Evolutionary conservation across 352 stramenopile genomes (phyloP).

Genomic region (Phytophthora boehmeriae): DNA sequence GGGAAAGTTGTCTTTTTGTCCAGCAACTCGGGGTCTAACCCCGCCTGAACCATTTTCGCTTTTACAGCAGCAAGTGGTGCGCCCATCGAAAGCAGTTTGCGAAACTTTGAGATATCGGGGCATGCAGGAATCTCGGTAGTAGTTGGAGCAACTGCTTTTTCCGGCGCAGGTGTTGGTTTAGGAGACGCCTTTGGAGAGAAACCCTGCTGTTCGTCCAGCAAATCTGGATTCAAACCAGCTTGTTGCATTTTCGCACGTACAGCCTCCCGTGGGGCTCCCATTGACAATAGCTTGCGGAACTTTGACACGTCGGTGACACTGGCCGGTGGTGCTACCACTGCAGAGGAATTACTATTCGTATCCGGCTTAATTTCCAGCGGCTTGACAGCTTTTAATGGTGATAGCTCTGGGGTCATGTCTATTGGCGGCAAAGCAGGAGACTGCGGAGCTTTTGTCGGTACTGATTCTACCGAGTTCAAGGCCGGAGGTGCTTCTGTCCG

Average conservation of each 20-base stretch:
- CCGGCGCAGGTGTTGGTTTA: constrained; percentile 2
- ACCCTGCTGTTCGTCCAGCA: constrained; percentile 59
- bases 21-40: constrained; percentile 55
- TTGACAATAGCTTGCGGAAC: constrained; percentile 94
- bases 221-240: constrained; percentile 65
- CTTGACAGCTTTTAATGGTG: constrained; percentile 15
- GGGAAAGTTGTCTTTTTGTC: constrained; percentile 32
- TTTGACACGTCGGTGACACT: constrained; percentile 54
- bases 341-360: neutral
- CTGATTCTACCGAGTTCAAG: neutral
- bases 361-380: constrained; percentile 20
- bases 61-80: constrained; percentile 72
- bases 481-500: neutral
- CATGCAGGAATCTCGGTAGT: neutral
- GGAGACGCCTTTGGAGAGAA: constrained; percentile 35
- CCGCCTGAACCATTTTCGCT: constrained; percentile 72
- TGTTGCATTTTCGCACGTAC: constrained; percentile 80
- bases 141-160: neutral
- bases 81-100: constrained; percentile 90
- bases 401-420: constrained; percentile 10
- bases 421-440: constrained; percentile 34
- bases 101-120: constrained; percentile 78
- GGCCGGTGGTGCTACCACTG: constrained; percentile 7
- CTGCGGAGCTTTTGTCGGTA: neutral
- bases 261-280: constrained; percentile 85